Percentiles rank a stretch among this genome's conserved stretches.
phyloP scores from a whole-genome alignment of 371 early-diverging fungal genomes.

The Apophysomyces variabilis region DNA sequence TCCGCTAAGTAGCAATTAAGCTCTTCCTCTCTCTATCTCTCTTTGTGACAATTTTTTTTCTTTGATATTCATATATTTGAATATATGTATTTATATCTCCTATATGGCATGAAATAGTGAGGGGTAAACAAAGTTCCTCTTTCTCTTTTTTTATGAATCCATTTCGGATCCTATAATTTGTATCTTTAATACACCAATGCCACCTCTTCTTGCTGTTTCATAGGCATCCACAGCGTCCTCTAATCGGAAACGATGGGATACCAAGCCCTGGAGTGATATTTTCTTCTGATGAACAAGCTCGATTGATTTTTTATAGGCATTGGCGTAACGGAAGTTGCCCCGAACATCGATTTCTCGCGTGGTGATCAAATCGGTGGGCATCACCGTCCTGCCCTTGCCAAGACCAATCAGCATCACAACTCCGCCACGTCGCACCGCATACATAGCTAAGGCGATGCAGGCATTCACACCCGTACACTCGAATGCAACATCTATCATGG shows the following conservation, averaged over 20 bases:
- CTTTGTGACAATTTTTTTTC: no score
- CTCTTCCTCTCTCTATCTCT: no score
- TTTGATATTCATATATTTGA: no score
- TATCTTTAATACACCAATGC: slow-evolving; percentile 25
- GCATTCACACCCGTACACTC: slow-evolving; percentile 26
- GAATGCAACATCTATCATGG: slow-evolving; percentile 17
- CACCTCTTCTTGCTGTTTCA: slow-evolving; percentile 15
- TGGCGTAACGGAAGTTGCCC: slow-evolving; percentile 16
- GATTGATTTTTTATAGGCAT: slow-evolving; percentile 26
- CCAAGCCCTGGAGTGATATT: slow-evolving; percentile 19
- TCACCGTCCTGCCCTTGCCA: slow-evolving; percentile 4
- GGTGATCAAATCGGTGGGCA: slow-evolving; percentile 16
- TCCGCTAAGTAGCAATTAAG: no score
- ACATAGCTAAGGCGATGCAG: slow-evolving; percentile 21
- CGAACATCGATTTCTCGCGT: slow-evolving; percentile 18
- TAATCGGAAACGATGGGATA: slow-evolving; percentile 26
- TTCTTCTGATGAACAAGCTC: slow-evolving; percentile 15
- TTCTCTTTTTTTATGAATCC: slow-evolving; percentile 21
- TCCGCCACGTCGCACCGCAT: slow-evolving; percentile 17
- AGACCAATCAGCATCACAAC: slow-evolving; percentile 21
- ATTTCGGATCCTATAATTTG: slow-evolving; percentile 17
- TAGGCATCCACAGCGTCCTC: slow-evolving; percentile 24
- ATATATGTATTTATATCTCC: no score
- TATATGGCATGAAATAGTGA: no score
- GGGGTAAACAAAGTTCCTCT: neutral